These are phyloP conservation scores for Tulasnella sp. DNA, from an alignment of 768 basidiomycete genomes.

Conservation along the genomic window DNA sequence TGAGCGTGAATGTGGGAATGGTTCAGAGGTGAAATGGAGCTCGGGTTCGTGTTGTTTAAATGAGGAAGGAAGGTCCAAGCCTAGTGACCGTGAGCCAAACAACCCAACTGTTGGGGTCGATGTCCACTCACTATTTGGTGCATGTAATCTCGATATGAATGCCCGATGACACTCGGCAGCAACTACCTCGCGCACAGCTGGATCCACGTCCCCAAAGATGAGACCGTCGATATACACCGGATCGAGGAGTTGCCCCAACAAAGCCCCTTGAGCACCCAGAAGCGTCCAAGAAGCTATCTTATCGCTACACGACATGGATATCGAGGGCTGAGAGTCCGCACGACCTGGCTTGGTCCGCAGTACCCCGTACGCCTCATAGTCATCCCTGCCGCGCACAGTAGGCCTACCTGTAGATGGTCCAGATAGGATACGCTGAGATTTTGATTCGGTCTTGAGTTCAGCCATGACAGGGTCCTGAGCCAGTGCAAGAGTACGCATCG, in stretches of 20 bases:
- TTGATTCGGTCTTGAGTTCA: slow-evolving; percentile 35
- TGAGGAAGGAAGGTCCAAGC: slow-evolving; percentile 23
- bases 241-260: slow-evolving; percentile 37
- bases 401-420: slow-evolving; percentile 25
- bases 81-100: not conserved
- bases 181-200: slow-evolving; percentile 31
- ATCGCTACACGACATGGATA: slow-evolving; percentile 88
- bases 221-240: slow-evolving; percentile 57
- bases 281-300: slow-evolving; percentile 84
- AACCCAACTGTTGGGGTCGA: not conserved
- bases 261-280: slow-evolving; percentile 74
- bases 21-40: slow-evolving; percentile 45
- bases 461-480: slow-evolving; percentile 68
- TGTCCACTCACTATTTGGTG: not conserved
- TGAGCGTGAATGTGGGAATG: slow-evolving; percentile 48
- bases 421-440: slow-evolving; percentile 23
- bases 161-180: slow-evolving; percentile 55
- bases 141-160: slow-evolving; percentile 42
- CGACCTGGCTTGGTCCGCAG: slow-evolving; percentile 91
- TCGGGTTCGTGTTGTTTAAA: slow-evolving; percentile 40
- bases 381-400: slow-evolving; percentile 63
- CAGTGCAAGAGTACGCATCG: slow-evolving; percentile 61
- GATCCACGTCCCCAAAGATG: slow-evolving; percentile 59
- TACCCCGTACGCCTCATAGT: slow-evolving; percentile 60
- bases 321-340: slow-evolving; percentile 71